Percentiles rank a stretch among this genome's conserved stretches.
Conservation (phyloP, 768 basidiomycete species). For the Termitomyces sp. region DNA sequence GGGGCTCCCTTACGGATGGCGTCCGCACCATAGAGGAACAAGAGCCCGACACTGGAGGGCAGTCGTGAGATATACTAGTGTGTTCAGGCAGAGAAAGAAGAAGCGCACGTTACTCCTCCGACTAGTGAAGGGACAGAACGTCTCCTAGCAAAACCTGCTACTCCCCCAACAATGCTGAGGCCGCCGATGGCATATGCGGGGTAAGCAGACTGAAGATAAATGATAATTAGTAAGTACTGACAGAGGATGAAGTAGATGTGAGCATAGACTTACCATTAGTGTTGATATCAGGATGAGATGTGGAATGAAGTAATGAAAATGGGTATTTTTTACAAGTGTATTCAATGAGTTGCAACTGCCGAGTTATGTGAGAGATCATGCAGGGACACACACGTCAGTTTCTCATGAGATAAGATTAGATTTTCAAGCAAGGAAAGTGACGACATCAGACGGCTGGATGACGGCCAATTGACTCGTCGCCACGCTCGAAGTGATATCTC, state of each 20-base stretch:
- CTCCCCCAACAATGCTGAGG: slow-evolving; percentile 71
- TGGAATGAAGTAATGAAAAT: not conserved
- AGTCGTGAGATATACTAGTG: not conserved
- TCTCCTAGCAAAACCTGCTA: slow-evolving; percentile 66
- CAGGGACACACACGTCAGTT: not conserved
- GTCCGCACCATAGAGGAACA: slow-evolving; percentile 78
- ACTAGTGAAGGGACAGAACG: slow-evolving; percentile 79
- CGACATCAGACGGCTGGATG: not conserved
- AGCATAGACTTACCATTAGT: not conserved
- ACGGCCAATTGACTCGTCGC: no score
- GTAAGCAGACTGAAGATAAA: slow-evolving; percentile 58
- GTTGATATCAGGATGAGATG: not conserved
- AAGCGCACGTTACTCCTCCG: slow-evolving; percentile 68
- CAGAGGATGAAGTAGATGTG: not conserved
- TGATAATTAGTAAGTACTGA: not conserved
- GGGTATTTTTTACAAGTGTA: not conserved
- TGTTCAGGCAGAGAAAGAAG: not conserved
- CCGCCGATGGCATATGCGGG: slow-evolving; percentile 75
- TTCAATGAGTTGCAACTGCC: no score
- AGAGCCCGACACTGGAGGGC: slow-evolving; percentile 56
- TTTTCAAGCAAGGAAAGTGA: not conserved
- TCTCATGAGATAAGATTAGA: slow-evolving; percentile 5
- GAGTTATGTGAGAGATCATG: no score
- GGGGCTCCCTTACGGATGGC: slow-evolving; percentile 65
- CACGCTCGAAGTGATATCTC: no score